phyloP scores from a whole-genome alignment of 2,329 filamentous ascomycete species.

The Gliomastix tumulicola region DNA sequence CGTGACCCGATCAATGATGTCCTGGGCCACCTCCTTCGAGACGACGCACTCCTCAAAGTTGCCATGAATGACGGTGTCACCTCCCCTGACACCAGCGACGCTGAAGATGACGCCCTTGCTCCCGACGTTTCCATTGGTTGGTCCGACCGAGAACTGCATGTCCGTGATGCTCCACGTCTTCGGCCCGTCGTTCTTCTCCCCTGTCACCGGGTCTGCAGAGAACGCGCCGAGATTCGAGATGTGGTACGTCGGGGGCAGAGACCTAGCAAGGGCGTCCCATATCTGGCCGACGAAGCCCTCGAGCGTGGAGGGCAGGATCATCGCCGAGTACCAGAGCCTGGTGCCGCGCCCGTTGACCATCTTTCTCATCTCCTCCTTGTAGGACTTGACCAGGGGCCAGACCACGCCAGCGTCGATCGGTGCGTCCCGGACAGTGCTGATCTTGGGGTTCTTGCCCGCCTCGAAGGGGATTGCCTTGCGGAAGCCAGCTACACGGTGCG shows the following conservation, averaged over 20 bases:
- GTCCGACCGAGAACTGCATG: conserved; percentile 7
- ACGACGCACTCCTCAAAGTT: conserved; percentile 5
- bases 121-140: conserved; percentile 5
- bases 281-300: conserved; percentile 6
- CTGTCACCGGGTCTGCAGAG: neutral
- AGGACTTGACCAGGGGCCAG: neutral
- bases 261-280: conserved; percentile 2
- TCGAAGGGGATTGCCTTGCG: neutral
- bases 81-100: conserved; percentile 2
- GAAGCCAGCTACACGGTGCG: neutral
- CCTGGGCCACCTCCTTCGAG: conserved; percentile 6
- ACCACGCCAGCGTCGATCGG: neutral
- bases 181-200: neutral
- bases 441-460: neutral
- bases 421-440: no score
- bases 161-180: conserved; percentile 6
- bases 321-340: neutral
- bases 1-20: neutral
- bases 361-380: neutral
- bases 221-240: conserved; percentile 9
- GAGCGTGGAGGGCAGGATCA: neutral
- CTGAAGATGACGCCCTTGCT: conserved; percentile 7
- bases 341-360: neutral
- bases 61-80: conserved; percentile 6
- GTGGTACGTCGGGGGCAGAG: conserved; percentile 6